Evolutionary conservation across 148 eudicot species (phyloP).

Genomic region (Bassia scoparia): DNA sequence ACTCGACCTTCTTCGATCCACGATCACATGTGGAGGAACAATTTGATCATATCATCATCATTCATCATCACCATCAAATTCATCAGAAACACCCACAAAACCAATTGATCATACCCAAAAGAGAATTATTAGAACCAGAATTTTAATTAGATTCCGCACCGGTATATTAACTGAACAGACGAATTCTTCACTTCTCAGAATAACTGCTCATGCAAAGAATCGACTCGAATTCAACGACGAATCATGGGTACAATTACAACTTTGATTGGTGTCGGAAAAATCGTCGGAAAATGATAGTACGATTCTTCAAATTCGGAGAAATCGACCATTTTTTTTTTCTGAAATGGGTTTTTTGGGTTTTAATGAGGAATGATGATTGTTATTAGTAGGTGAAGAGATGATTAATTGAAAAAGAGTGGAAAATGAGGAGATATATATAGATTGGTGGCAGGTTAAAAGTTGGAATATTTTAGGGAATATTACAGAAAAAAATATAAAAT

Average conservation of each 20-base stretch:
- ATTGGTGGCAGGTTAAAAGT: too few species aligned
- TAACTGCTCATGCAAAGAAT: not conserved
- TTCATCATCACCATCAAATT: constrained; percentile 6
- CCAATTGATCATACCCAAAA: not conserved
- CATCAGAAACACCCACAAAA: too few species aligned
- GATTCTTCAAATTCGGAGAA: constrained; percentile 58
- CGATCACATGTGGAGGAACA: constrained; percentile 64
- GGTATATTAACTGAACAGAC: constrained; percentile 44
- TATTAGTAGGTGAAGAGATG: too few species aligned
- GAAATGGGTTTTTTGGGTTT: not conserved
- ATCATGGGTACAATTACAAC: not conserved
- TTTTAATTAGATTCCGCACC: not conserved
- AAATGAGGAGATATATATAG: too few species aligned
- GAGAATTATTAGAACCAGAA: constrained; percentile 11
- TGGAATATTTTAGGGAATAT: too few species aligned
- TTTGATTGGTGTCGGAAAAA: constrained; percentile 10
- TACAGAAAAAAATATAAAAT: too few species aligned
- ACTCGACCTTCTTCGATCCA: constrained; percentile 48
- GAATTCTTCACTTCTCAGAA: constrained; percentile 19
- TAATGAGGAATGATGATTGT: not conserved
- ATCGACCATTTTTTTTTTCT: not conserved
- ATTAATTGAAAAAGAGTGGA: too few species aligned
- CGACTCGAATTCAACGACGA: constrained; percentile 4
- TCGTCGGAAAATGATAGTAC: constrained; percentile 42
- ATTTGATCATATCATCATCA: constrained; percentile 28